Evolutionary conservation across 1,139 yeast species (phyloP).

Genomic region (Pichia terricola): DNA sequence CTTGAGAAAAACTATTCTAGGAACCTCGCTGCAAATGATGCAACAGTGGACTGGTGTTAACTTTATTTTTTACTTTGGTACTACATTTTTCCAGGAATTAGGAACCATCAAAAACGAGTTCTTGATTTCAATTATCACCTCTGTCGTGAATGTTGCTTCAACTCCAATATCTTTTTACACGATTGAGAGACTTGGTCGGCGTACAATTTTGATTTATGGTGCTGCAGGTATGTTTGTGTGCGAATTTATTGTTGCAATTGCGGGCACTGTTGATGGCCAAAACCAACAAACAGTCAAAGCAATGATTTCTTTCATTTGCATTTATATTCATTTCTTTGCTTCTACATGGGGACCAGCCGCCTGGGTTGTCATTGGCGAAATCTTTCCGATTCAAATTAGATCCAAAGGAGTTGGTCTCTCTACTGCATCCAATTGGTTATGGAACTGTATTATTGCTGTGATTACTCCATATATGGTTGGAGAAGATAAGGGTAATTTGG

Average conservation of each 20-base stretch:
- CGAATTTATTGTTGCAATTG: constrained; percentile 50
- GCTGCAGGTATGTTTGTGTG: constrained; percentile 51
- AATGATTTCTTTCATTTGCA: constrained; percentile 42
- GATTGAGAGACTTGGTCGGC: constrained; percentile 44
- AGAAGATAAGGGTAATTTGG: constrained; percentile 49
- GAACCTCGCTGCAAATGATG: constrained; percentile 38
- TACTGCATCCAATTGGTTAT: constrained; percentile 31
- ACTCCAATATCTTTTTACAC: constrained; percentile 26
- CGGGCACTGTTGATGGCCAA: constrained; percentile 36
- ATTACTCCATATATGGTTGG: constrained; percentile 40
- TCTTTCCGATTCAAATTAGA: constrained; percentile 50
- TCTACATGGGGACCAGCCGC: constrained; percentile 38
- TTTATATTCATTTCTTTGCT: constrained; percentile 48
- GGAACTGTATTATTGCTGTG: constrained; percentile 29
- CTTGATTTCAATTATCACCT: constrained; percentile 44
- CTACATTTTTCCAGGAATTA: constrained; percentile 46
- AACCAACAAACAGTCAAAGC: constrained; percentile 23
- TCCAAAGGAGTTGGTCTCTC: constrained; percentile 32
- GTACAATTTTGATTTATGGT: constrained; percentile 41
- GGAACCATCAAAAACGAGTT: constrained; percentile 44
- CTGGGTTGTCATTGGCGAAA: constrained; percentile 51
- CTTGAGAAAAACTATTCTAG: constrained; percentile 26
- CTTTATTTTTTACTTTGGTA: constrained; percentile 62
- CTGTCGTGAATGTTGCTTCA: constrained; percentile 50
- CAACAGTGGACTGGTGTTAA: constrained; percentile 71